Conservation (phyloP, 257 asterid genomes). For the Craterostigma plantagineum region DNA sequence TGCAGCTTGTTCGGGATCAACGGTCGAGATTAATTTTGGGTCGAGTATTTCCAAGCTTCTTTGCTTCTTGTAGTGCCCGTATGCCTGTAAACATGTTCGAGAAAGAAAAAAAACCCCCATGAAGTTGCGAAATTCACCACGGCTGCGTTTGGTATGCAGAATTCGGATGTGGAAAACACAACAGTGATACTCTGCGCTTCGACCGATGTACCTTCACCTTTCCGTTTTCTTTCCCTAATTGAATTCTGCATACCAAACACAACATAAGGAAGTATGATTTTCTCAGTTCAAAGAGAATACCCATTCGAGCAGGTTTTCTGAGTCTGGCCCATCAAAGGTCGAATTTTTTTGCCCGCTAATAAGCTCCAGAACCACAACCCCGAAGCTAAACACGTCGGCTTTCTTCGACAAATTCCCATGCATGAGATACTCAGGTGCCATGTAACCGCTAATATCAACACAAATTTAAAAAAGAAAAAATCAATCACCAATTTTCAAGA, state of each 20-base stretch:
- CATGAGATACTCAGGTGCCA: constrained; percentile 96
- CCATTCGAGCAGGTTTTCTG: constrained; percentile 37
- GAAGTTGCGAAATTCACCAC: constrained; percentile 7
- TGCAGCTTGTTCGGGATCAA: constrained; percentile 29
- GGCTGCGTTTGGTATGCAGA: too few relatives aligned
- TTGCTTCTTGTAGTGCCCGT: constrained; percentile 63
- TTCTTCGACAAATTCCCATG: constrained; percentile 55
- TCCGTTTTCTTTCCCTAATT: too few relatives aligned
- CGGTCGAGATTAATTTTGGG: constrained; percentile 39
- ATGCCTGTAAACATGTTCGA: constrained; percentile 29
- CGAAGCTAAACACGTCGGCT: constrained; percentile 85
- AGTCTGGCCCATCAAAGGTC: constrained; percentile 47
- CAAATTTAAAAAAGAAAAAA: constrained; percentile 3
- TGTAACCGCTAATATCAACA: constrained; percentile 62
- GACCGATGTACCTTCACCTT: too few relatives aligned
- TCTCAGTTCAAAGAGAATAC: background rate
- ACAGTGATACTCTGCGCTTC: too few relatives aligned
- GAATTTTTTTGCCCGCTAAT: constrained; percentile 86
- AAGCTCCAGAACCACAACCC: constrained; percentile 85
- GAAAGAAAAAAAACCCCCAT: background rate
- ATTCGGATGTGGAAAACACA: too few relatives aligned
- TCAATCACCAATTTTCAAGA: background rate
- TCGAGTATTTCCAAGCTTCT: constrained; percentile 52
- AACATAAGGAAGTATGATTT: too few relatives aligned
- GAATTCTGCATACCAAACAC: too few relatives aligned